Conservation (phyloP, 1,139 yeast genomes). For the Kodamaea ohmeri region DNA sequence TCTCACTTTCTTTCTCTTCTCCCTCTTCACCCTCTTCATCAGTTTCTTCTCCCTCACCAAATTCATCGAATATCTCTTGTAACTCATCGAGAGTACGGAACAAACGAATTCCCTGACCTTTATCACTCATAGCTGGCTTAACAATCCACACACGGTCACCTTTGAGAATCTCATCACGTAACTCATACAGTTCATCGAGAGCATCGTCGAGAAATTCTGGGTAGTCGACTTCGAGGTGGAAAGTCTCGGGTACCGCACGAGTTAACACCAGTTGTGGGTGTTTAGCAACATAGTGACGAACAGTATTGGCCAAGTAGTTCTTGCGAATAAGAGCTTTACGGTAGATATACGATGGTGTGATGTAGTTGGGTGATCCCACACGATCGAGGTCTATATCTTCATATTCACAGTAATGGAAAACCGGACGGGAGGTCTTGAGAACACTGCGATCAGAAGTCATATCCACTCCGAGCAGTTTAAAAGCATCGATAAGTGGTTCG, state of each 20-base stretch:
- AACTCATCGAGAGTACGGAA: slow-evolving; percentile 76
- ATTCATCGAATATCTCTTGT: slow-evolving; percentile 78
- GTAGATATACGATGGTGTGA: slow-evolving; percentile 78
- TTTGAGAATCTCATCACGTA: slow-evolving; percentile 69
- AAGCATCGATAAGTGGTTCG: slow-evolving; percentile 49
- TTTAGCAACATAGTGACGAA: slow-evolving; percentile 70
- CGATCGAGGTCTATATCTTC: slow-evolving; percentile 80
- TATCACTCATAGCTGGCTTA: slow-evolving; percentile 95
- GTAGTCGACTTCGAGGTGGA: slow-evolving; percentile 84
- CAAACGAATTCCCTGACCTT: slow-evolving; percentile 90
- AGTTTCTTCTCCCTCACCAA: slow-evolving; percentile 65
- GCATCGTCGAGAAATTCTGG: slow-evolving; percentile 95
- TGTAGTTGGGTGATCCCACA: slow-evolving; percentile 48
- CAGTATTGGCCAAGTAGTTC: slow-evolving; percentile 79
- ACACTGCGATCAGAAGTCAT: slow-evolving; percentile 27
- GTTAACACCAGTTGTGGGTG: slow-evolving; percentile 64
- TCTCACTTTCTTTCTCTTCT: slow-evolving; percentile 49
- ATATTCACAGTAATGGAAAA: slow-evolving; percentile 85
- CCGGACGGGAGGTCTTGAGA: slow-evolving; percentile 23
- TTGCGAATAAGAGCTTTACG: slow-evolving; percentile 87
- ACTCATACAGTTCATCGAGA: slow-evolving; percentile 85
- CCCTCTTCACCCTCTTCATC: slow-evolving; percentile 72
- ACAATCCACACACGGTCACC: slow-evolving; percentile 77
- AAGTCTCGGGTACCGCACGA: slow-evolving; percentile 69
- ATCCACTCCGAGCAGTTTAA: slow-evolving; percentile 29